Evolutionary conservation across 306 rosid species (phyloP).

Genomic region (Ziziphus jujuba): DNA sequence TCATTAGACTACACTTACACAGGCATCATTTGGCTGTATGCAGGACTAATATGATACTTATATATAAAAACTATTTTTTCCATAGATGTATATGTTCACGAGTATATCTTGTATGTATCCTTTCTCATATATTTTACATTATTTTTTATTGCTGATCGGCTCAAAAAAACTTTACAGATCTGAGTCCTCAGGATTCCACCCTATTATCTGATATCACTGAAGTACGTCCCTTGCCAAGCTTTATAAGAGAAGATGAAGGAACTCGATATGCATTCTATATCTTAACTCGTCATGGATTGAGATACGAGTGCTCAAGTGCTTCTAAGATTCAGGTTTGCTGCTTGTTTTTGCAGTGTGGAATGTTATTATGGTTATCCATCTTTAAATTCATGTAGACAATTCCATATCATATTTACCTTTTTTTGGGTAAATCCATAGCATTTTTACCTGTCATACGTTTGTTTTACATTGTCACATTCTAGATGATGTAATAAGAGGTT

Average conservation of each 20-base stretch:
- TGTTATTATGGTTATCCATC: background rate
- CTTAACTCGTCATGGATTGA: conserved; percentile 68
- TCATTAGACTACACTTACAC: too few species aligned
- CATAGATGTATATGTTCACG: background rate
- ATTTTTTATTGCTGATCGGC: conserved; percentile 14
- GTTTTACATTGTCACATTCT: background rate
- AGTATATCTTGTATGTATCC: background rate
- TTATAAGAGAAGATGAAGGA: conserved; percentile 62
- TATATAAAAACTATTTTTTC: background rate
- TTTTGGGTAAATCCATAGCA: too few species aligned
- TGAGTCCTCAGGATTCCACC: conserved; percentile 64
- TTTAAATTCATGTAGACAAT: too few species aligned
- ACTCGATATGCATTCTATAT: conserved; percentile 60
- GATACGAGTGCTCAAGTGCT: conserved; percentile 79
- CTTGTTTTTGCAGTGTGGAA: background rate
- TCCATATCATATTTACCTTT: background rate
- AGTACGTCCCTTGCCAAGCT: conserved; percentile 61
- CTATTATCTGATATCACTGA: conserved; percentile 71
- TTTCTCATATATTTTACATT: background rate
- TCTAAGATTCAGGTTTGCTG: conserved; percentile 64
- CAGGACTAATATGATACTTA: background rate
- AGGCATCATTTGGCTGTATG: background rate
- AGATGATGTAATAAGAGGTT: background rate
- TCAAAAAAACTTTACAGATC: conserved; percentile 35
- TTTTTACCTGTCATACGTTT: background rate